Evolutionary conservation across 192 early-diverging fungal genomes (phyloP).

Genomic region (Funneliformis mosseae): DNA sequence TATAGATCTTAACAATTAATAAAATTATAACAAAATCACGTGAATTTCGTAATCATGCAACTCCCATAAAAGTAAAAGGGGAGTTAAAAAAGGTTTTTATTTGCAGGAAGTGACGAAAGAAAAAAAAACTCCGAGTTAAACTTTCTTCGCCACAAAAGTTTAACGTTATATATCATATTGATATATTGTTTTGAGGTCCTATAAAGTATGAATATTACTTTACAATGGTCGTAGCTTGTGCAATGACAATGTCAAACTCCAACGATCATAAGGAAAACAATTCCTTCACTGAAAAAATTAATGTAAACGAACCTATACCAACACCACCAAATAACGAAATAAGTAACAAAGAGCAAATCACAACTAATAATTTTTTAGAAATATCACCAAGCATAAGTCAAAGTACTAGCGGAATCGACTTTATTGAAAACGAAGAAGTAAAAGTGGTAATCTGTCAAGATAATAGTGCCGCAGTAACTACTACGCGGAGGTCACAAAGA

Average conservation of each 20-base stretch:
- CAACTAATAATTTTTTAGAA: background rate
- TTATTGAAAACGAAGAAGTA: background rate
- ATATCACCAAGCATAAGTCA: background rate
- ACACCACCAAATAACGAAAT: background rate
- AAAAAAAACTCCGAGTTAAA: background rate
- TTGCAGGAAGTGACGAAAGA: background rate
- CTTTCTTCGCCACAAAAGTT: background rate
- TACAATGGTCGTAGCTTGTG: background rate
- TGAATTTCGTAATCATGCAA: too few species aligned
- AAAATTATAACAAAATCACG: too few species aligned
- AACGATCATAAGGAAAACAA: background rate
- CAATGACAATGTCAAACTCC: background rate
- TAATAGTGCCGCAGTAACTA: background rate
- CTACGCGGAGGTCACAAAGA: slow-evolving; percentile 4
- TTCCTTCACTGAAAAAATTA: background rate
- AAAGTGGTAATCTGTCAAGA: slow-evolving; percentile 2
- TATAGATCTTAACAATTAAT: too few species aligned
- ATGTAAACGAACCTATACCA: background rate
- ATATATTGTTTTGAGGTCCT: background rate
- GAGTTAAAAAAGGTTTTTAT: too few species aligned
- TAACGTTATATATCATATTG: too few species aligned
- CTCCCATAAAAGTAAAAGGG: too few species aligned
- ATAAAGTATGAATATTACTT: background rate
- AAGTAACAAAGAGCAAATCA: background rate
- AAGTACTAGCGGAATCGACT: background rate